A percentile compares a stretch with the other conserved stretches of the same genome.
Conservation (phyloP, 163 green algal genomes). For the Chloromonas sp. region DNA sequence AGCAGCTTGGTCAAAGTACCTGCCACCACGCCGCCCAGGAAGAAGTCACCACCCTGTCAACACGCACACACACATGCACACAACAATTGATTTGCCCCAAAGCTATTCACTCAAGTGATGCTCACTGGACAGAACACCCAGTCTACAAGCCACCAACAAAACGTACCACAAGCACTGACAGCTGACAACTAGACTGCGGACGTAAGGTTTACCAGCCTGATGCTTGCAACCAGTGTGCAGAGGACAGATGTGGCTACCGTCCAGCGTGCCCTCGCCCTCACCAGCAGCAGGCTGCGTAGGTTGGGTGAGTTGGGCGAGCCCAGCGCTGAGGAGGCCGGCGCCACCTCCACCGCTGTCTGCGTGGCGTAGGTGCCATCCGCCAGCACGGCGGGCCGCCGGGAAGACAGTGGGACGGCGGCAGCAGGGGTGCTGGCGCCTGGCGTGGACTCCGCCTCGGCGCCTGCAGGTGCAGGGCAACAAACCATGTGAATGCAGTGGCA, state of each 20-base stretch:
- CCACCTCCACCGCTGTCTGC: slow-evolving; percentile 39
- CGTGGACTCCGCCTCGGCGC: background rate
- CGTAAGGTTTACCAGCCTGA: too few species aligned
- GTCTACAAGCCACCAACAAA: too few species aligned
- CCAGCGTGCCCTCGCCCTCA: background rate
- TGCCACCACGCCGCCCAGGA: slow-evolving; percentile 80
- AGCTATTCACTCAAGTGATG: too few species aligned
- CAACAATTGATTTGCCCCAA: background rate
- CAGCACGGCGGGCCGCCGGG: slow-evolving; percentile 84
- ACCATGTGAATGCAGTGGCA: background rate
- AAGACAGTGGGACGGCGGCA: too few species aligned
- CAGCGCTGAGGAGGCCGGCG: slow-evolving; percentile 10
- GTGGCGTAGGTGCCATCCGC: slow-evolving; percentile 96
- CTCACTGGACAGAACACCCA: too few species aligned
- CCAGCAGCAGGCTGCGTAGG: slow-evolving; percentile 70
- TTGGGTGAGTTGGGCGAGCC: slow-evolving; percentile 48
- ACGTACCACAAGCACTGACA: too few species aligned
- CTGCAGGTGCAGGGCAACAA: background rate
- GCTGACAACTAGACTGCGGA: too few species aligned
- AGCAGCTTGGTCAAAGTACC: slow-evolving; percentile 91
- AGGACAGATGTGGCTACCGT: too few species aligned
- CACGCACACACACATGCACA: slow-evolving; percentile 2
- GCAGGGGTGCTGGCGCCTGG: background rate
- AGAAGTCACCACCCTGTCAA: slow-evolving; percentile 82
- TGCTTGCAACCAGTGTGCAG: too few species aligned